Base-by-base conservation (phyloP, 331 rosid species). In the Phaseolus coccineus region DNA sequence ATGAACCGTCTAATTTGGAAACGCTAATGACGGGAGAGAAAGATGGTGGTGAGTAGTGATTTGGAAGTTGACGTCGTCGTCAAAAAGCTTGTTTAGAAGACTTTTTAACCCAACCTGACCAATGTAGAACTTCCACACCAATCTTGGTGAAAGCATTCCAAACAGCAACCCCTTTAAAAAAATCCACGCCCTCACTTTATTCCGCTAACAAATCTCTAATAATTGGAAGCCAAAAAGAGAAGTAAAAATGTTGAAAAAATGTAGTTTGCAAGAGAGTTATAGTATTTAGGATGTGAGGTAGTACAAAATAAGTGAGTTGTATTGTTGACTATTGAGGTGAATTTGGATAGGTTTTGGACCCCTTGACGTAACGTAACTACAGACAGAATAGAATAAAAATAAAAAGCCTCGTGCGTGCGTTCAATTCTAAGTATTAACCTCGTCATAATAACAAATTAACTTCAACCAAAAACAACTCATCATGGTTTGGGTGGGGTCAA, bases 351-450 rank as follows among this genome's bases (percentile, higher is more conserved):
- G 53, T 27, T 68, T 56, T 71, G 39, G 6, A 35, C 10, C 73
- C 65, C n/a, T 16, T 59, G 3, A 64, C 56, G 69, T 77, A 30
- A 82, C 82, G 66, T 33, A 65, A 65, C 58, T 4, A 52, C 13
- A 9, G 4, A 3, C 4, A 39, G 13, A 75, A 65, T 56, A 59
- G 62, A 52, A 63, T 62, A 64, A 65, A 65, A 37, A 19, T 3
- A 15, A 39, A 65, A 39, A 48, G 78, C 80, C 85, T 71, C 89
- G 89, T 83, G 87, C 89, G 89, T 83, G 87, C 83, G 70, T 12
- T 9, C 37, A 30, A 28, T 56, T 44, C 76, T 73, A 22, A 14
- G 7, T 15, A 15, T 13, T 8, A 30, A 47, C 12, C n/a, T 61
- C 10, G 5, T 2, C 22, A 27, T n/a, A 16, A 27, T 30, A 46